Percentiles rank a stretch among this genome's conserved stretches.
phyloP scores from a whole-genome alignment of 2,329 filamentous ascomycete species.

The Fusarium nelsonii region DNA sequence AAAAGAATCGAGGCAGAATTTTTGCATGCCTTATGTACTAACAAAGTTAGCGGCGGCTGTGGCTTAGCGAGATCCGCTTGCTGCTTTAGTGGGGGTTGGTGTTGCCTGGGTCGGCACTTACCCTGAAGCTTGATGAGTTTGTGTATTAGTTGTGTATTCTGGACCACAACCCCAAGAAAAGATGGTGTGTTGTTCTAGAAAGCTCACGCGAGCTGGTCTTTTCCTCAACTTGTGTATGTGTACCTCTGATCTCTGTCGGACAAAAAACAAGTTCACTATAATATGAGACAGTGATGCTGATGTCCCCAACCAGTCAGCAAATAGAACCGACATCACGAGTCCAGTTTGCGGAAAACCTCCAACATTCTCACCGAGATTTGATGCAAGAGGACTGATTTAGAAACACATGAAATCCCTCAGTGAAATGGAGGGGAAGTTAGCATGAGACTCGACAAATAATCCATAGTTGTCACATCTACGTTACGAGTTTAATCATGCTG shows the following conservation, averaged over 20 bases:
- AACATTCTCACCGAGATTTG: no score
- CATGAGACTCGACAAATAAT: no score
- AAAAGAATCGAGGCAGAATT: conserved; percentile 4
- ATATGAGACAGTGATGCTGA: neutral
- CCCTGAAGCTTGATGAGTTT: neutral
- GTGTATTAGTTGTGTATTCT: conserved; percentile 1
- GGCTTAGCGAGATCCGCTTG: conserved; percentile 22
- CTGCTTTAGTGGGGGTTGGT: neutral
- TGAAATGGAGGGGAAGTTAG: neutral
- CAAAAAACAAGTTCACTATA: neutral
- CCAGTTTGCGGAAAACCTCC: neutral
- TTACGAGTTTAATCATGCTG: no score
- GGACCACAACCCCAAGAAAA: neutral
- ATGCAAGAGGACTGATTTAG: neutral
- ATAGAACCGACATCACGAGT: conserved; percentile 8
- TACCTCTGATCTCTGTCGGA: neutral
- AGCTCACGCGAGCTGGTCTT: conserved; percentile 27
- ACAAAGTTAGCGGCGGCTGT: conserved; percentile 23
- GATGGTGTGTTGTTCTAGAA: neutral
- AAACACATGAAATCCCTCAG: neutral
- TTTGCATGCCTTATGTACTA: conserved; percentile 23
- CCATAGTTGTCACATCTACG: no score
- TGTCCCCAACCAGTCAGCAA: neutral
- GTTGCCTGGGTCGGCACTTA: neutral
- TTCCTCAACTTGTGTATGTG: neutral